Evolutionary conservation across 1,284 basidiomycete genomes (phyloP), one percentile per base, ranked within the genome.

Genomic region (Schizophyllum commune): DNA sequence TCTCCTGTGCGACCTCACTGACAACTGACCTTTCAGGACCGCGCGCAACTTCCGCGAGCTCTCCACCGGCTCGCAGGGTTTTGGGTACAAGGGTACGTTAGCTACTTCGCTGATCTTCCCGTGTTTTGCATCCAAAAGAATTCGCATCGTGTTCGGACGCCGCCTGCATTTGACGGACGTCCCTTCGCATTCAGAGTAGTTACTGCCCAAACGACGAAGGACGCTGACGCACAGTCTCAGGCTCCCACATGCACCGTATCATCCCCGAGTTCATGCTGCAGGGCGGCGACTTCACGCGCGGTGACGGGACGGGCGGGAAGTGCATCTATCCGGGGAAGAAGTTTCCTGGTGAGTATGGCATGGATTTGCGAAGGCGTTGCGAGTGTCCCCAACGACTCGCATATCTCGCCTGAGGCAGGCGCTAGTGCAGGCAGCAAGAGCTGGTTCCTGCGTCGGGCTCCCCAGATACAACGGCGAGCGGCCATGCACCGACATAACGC

Each of bases 271-370:
- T 80, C 68, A 79, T 80, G 78, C 72, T 79, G 52, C 79, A 90
- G 72, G 87, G 88, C 59, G 89, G 89, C 59, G 89, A 91, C 69
- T 90, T 91, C 75, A 89, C 86, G 64, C 71, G 68, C 19, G 69
- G 72, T 47, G 86, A 98, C 69, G 96, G 96, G 15, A 98, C 94
- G 1, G 96, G 96, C 63, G 93, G 92, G 60, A 89, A 89, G 75
- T 93, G 89, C 27, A 98, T 98, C 75, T 98, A 96, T 68, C 97
- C 96, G 68, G 95, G 96, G 66, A 82, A 85, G 67, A 93, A 90
- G 71, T 94, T 91, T 65, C 74, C 68, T n/a, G 89, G 88, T 87
- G 58, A 63, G 77, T 67, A 52, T 55, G 58, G 56, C 34, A 19
- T 27, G 3, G 27, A 27, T 2, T 22, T 7, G 60, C 55, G 33